Conservation (phyloP, 768 basidiomycete genomes). For the Agrocybe pediades region DNA sequence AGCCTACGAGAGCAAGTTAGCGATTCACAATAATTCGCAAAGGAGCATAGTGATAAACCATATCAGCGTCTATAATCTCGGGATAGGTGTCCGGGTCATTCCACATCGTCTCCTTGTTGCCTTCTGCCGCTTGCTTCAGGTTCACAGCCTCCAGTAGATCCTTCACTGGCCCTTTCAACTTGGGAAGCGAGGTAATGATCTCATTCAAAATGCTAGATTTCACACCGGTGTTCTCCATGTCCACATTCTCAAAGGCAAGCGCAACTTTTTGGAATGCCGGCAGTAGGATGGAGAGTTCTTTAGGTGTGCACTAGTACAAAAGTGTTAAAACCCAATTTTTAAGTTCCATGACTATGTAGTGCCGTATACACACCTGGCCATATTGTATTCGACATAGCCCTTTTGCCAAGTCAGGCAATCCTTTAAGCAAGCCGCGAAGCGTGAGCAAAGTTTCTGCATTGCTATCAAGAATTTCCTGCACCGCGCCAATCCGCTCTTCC, state of each 20-base stretch:
- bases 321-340: neutral
- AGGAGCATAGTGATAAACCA: slow-evolving; percentile 44
- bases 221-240: slow-evolving; percentile 52
- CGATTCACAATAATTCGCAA: neutral
- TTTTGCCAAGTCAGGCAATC: slow-evolving; percentile 84
- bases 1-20: slow-evolving; percentile 44
- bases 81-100: slow-evolving; percentile 46
- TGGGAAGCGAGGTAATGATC: slow-evolving; percentile 70
- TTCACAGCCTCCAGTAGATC: slow-evolving; percentile 58
- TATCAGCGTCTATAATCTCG: slow-evolving; percentile 53
- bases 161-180: slow-evolving; percentile 54
- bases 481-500: slow-evolving; percentile 77
- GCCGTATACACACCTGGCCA: slow-evolving; percentile 66
- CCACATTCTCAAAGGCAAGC: slow-evolving; percentile 53
- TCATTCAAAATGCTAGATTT: slow-evolving; percentile 68
- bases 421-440: slow-evolving; percentile 69
- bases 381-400: slow-evolving; percentile 91
- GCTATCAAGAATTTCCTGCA: slow-evolving; percentile 77
- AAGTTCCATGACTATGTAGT: neutral
- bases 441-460: slow-evolving; percentile 61
- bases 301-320: slow-evolving; percentile 67
- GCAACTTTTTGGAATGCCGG: slow-evolving; percentile 75
- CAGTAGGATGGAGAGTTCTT: slow-evolving; percentile 77
- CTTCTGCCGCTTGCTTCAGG: slow-evolving; percentile 62
- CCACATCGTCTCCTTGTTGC: slow-evolving; percentile 76